These are phyloP conservation scores for Blastocystis sp. DNA, from an alignment of 352 stramenopile genomes.

Conservation along the genomic window DNA sequence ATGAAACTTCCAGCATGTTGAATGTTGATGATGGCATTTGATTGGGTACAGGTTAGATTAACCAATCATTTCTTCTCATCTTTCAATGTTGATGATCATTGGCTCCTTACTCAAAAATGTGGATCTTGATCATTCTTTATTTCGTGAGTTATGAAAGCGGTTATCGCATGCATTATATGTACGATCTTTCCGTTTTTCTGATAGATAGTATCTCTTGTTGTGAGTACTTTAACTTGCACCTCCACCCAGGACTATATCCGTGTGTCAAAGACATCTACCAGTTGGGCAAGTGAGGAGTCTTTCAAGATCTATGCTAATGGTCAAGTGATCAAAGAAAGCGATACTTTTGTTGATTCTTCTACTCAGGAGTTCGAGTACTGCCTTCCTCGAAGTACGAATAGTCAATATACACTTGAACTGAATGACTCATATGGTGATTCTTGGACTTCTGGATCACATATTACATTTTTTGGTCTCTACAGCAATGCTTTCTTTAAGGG, in stretches of 20 bases:
- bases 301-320: neutral
- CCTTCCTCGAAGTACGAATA: neutral
- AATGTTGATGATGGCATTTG: too few relatives aligned
- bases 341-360: neutral
- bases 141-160: neutral
- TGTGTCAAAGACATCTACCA: neutral
- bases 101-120: neutral
- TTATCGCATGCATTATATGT: neutral
- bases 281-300: slow-evolving; percentile 34
- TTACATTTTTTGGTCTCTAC: slow-evolving; percentile 37
- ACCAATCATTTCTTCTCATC: neutral
- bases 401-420: slow-evolving; percentile 8
- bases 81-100: neutral
- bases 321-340: neutral
- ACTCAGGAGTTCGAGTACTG: slow-evolving; percentile 37
- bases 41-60: too few relatives aligned
- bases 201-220: neutral
- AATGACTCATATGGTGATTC: neutral
- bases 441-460: neutral
- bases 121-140: neutral
- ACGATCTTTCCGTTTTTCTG: neutral
- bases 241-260: neutral
- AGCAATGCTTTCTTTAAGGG: slow-evolving; percentile 31
- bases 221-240: neutral
- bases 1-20: too few relatives aligned